Evolutionary conservation across 2,329 filamentous ascomycete species (phyloP).

Genomic region (Pseudocercospora musae): DNA sequence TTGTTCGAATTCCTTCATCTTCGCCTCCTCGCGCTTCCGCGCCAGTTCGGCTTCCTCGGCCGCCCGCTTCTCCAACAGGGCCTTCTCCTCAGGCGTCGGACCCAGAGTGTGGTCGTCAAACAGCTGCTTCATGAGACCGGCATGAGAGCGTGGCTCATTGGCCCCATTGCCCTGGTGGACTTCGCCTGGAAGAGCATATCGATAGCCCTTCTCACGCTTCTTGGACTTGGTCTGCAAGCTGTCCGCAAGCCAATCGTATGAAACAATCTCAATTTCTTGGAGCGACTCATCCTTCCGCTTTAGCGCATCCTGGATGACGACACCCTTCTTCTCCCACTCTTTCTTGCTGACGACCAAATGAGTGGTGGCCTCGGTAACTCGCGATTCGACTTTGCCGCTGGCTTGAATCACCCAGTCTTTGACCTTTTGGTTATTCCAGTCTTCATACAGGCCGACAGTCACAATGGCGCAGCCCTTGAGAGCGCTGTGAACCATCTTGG

Average conservation of each 20-base stretch:
- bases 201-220: constrained; percentile 17
- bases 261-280: constrained; percentile 37
- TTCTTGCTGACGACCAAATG: constrained; percentile 68
- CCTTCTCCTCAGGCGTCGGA: constrained; percentile 23
- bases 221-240: constrained; percentile 40
- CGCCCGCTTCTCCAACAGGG: constrained; percentile 27
- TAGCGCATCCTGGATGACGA: constrained; percentile 14
- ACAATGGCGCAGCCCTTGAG: constrained; percentile 21
- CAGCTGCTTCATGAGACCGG: constrained; percentile 29
- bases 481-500: constrained; percentile 20
- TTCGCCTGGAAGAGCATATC: neutral
- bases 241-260: constrained; percentile 49
- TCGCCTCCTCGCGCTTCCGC: neutral
- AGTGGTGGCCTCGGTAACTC: constrained; percentile 57
- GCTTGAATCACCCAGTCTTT: constrained; percentile 63
- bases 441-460: constrained; percentile 10
- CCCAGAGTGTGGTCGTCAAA: constrained; percentile 37
- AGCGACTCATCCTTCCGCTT: constrained; percentile 11
- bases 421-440: constrained; percentile 38
- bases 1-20: constrained; percentile 22
- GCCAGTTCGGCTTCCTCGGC: constrained; percentile 17
- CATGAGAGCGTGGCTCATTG: constrained; percentile 22
- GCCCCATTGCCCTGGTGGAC: constrained; percentile 32
- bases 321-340: constrained; percentile 46
- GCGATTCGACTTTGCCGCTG: constrained; percentile 55